These are phyloP conservation scores for Pythium apleroticum DNA, from an alignment of 352 stramenopile species.

Conservation along the genomic window DNA sequence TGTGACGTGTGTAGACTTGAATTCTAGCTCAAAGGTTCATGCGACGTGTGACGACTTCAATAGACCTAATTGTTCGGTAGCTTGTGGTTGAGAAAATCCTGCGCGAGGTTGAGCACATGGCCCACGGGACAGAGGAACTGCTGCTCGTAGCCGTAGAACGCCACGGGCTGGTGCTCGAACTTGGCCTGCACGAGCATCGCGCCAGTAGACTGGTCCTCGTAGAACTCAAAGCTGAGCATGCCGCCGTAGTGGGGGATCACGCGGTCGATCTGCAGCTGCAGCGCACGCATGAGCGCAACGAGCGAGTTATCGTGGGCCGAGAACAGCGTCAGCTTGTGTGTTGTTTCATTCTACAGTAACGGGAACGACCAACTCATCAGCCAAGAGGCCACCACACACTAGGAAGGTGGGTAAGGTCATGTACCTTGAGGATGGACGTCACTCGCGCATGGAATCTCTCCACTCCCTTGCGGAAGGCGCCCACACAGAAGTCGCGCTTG, in stretches of 20 bases:
- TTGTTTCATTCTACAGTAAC: conserved; percentile 15
- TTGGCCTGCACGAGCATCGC: conserved; percentile 49
- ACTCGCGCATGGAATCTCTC: conserved; percentile 56
- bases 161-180: conserved; percentile 53
- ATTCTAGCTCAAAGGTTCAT: background rate
- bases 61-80: conserved; percentile 1
- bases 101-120: conserved; percentile 50
- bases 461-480: conserved; percentile 60
- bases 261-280: conserved; percentile 52
- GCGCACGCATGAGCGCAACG: conserved; percentile 61
- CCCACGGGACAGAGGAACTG: conserved; percentile 51
- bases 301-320: conserved; percentile 83
- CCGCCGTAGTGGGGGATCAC: conserved; percentile 68
- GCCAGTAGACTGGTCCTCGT: conserved; percentile 37
- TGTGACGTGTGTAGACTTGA: conserved; percentile 26
- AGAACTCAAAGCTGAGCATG: conserved; percentile 78
- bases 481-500: conserved; percentile 61
- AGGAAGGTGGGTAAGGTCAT: background rate
- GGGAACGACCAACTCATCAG: background rate
- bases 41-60: conserved; percentile 6
- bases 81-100: conserved; percentile 45
- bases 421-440: conserved; percentile 42
- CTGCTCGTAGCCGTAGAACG: conserved; percentile 42
- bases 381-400: background rate
- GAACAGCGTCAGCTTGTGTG: conserved; percentile 68